A percentile compares a stretch with the other conserved stretches of the same genome.
phyloP scores from a whole-genome alignment of 345 rosid genomes.

The Punica granatum region DNA sequence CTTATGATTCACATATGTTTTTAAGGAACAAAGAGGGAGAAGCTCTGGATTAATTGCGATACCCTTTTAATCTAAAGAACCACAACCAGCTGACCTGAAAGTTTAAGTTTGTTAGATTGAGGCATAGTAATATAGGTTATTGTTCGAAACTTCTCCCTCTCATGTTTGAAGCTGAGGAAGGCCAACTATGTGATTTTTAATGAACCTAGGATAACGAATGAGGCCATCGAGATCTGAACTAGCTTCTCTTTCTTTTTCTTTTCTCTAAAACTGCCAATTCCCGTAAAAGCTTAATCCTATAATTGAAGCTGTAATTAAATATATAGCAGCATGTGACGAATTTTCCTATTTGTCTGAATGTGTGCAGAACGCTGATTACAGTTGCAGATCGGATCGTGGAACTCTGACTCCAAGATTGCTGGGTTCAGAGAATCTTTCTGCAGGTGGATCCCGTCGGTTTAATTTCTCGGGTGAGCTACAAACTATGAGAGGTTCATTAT shows the following conservation, averaged over 20 bases:
- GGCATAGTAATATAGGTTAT: neutral
- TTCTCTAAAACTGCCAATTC: neutral
- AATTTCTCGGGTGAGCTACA: slow-evolving; percentile 19
- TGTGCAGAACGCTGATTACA: slow-evolving; percentile 9
- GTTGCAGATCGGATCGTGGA: slow-evolving; percentile 22
- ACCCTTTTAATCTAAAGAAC: too few relatives aligned
- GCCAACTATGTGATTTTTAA: neutral
- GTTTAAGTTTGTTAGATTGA: too few relatives aligned
- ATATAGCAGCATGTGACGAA: neutral
- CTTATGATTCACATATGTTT: neutral
- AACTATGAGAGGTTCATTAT: slow-evolving; percentile 8
- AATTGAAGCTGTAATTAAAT: neutral
- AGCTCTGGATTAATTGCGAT: too few relatives aligned
- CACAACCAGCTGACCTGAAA: too few relatives aligned
- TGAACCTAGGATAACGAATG: neutral
- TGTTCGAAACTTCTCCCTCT: neutral
- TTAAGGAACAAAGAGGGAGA: too few relatives aligned
- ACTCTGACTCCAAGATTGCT: slow-evolving; percentile 34
- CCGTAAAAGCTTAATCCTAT: neutral
- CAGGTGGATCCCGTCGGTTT: slow-evolving; percentile 34
- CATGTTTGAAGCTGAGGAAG: neutral
- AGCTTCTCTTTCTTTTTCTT: neutral
- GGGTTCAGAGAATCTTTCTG: slow-evolving; percentile 24
- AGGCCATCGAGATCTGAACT: neutral
- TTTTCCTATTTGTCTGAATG: neutral